Conservation (phyloP, 2,329 filamentous ascomycete species). For the Phaeomoniella chlamydospora region DNA sequence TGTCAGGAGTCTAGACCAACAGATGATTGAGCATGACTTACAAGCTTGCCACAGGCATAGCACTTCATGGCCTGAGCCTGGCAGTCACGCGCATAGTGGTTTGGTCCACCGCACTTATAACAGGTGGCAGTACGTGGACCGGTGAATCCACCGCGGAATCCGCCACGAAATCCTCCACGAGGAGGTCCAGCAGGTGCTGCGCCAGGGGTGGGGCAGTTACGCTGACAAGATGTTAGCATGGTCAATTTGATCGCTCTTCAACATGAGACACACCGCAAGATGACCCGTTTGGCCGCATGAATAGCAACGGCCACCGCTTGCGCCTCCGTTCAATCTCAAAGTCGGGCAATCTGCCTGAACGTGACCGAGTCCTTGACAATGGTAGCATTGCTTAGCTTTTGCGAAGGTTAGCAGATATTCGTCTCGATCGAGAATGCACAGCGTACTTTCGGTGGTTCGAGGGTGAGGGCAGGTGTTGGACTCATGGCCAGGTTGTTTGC, state of each 20-base stretch:
- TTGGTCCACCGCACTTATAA: conserved; percentile 68
- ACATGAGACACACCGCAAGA: conserved; percentile 53
- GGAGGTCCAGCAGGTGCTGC: conserved; percentile 42
- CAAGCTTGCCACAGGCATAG: conserved; percentile 87
- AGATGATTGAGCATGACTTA: conserved; percentile 13
- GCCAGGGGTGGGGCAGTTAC: conserved; percentile 68
- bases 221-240: conserved; percentile 33
- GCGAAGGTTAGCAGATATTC: conserved; percentile 2
- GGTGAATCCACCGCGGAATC: conserved; percentile 46
- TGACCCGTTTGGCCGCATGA: conserved; percentile 89
- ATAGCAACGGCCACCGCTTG: conserved; percentile 81
- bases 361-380: conserved; percentile 95
- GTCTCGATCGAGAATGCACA: conserved; percentile 16
- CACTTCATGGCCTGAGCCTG: conserved; percentile 98
- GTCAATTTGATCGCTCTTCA: conserved; percentile 1
- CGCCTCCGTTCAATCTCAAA: conserved; percentile 69
- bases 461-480: conserved; percentile 95
- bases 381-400: conserved; percentile 95
- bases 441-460: conserved; percentile 73
- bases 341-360: conserved; percentile 99
- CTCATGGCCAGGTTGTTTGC: conserved; percentile 57
- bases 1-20: conserved; percentile 5
- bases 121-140: conserved; percentile 51
- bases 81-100: conserved; percentile 97
- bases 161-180: conserved; percentile 56